Base-by-base conservation (phyloP, 176 grass and related monocot genomes). In the Oryza brachyantha region DNA sequence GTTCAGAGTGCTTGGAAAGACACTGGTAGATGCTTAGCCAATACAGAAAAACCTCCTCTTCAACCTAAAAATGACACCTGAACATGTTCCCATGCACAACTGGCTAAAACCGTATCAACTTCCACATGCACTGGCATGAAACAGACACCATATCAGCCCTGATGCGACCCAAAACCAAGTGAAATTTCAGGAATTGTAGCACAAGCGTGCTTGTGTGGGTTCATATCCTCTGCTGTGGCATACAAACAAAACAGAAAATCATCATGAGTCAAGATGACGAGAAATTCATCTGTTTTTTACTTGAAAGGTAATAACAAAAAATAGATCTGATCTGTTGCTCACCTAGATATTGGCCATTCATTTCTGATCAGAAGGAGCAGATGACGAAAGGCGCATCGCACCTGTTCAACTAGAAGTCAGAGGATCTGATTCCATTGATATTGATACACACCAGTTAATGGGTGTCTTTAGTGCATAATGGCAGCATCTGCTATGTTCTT, bases 361-460 rank as follows among this genome's bases (percentile, higher is more conserved):
- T 43, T 77, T 82, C 14, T 24, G 2, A 60, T 60, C 58, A 65
- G 22, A 73, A 13, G 14, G 43, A 17, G 21, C 43, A 17, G 42
- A 57, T 16, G 42, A 46, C 10, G 63, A 80, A 64, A 75, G 31
- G 52, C 39, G 64, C 27, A 2, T 11, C 25, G 2, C 68, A 80
- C 81, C 76, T 64, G 40, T 84, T 70, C 34, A 75, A 64, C 76
- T 3, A 25, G 3, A 75, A 80, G 76, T 60, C 75, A 88, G 52
- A 70, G 71, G 76, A 84, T 84, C 76, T 29, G 70, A 76, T 84
- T 76, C 81, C 71, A 57, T 22, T 39, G 86, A 80, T 14, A 36
- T 80, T 63, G 70, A 84, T 79, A 70, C 7, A 83, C 81, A 74
- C 81, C 76, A 64, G 81, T 80, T 80, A 70, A 74, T 76, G 64